Evolutionary conservation across 768 basidiomycete species (phyloP).

Genomic region (Russula lepida): DNA sequence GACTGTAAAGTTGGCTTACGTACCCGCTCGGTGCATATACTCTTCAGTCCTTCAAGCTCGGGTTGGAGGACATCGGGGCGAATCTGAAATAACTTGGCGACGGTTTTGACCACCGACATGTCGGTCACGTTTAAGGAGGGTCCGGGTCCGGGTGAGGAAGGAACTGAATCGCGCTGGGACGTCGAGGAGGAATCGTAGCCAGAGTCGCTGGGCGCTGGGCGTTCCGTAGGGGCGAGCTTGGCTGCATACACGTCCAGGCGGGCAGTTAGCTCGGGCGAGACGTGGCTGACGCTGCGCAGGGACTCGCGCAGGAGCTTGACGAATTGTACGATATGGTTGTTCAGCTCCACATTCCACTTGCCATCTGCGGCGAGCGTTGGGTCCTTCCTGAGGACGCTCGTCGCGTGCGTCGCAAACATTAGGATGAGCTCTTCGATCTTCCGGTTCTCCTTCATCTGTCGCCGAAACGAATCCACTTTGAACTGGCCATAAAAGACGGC

Average conservation of each 20-base stretch:
- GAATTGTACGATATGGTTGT: constrained; percentile 86
- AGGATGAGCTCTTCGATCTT: constrained; percentile 97
- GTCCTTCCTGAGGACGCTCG: constrained; percentile 82
- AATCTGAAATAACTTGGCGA: constrained; percentile 68
- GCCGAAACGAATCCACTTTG: constrained; percentile 74
- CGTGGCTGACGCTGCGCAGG: constrained; percentile 61
- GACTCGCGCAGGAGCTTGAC: constrained; percentile 80
- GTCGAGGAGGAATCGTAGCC: constrained; percentile 58
- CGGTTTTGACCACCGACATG: constrained; percentile 67
- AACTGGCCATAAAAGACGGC: constrained; percentile 90
- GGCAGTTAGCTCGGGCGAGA: constrained; percentile 72
- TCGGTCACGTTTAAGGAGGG: constrained; percentile 47
- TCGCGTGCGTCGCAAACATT: constrained; percentile 90
- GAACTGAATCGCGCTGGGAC: constrained; percentile 46
- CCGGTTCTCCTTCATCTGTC: constrained; percentile 90
- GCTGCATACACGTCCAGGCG: constrained; percentile 79
- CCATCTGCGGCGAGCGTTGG: constrained; percentile 73
- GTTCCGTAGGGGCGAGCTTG: constrained; percentile 57
- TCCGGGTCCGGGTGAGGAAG: constrained; percentile 32
- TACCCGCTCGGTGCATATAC: constrained; percentile 72
- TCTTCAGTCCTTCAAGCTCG: constrained; percentile 61
- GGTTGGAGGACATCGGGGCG: constrained; percentile 56
- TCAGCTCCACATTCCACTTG: constrained; percentile 82
- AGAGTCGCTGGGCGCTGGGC: constrained; percentile 47
- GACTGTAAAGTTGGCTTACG: constrained; percentile 5